phyloP scores from a whole-genome alignment of 768 basidiomycete species.

The Tubosaeta brunneosetosa region DNA sequence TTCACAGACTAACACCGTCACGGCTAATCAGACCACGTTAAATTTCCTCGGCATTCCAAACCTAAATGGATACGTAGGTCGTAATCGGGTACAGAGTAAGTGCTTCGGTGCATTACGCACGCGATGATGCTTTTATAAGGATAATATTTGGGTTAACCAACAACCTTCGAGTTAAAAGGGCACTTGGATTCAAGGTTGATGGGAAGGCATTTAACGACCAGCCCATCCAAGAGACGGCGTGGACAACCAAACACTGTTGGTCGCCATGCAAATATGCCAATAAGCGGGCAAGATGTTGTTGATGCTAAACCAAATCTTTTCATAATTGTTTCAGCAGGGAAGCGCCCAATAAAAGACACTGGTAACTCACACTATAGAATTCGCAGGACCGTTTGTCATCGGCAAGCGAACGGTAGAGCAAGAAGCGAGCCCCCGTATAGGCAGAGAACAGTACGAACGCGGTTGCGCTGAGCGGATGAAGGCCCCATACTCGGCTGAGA shows the following conservation, averaged over 20 bases:
- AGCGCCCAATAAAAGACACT: not conserved
- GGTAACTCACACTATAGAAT: constrained; percentile 18
- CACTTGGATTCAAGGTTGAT: not conserved
- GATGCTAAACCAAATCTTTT: constrained; percentile 13
- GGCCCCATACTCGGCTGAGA: constrained; percentile 18
- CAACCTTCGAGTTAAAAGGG: not conserved
- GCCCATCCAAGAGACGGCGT: no score
- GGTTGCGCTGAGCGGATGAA: constrained; percentile 9
- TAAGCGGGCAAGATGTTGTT: constrained; percentile 16
- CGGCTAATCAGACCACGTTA: not conserved
- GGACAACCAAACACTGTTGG: not conserved
- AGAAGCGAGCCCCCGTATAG: constrained; percentile 17
- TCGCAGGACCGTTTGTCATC: constrained; percentile 22
- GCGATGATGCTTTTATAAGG: not conserved
- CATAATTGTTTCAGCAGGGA: not conserved
- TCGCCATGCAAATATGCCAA: not conserved
- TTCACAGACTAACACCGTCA: not conserved
- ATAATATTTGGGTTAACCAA: not conserved
- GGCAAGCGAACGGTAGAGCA: constrained; percentile 12
- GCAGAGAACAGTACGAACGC: constrained; percentile 16
- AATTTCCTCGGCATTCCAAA: not conserved
- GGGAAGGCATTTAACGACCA: not conserved
- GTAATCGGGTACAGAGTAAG: not conserved
- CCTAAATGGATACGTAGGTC: not conserved
- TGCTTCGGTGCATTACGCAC: not conserved